A percentile compares a stretch with the other conserved stretches of the same genome.
Conservation (phyloP, 2,329 filamentous ascomycete genomes). For the Beauveria scarabaeidicola region DNA sequence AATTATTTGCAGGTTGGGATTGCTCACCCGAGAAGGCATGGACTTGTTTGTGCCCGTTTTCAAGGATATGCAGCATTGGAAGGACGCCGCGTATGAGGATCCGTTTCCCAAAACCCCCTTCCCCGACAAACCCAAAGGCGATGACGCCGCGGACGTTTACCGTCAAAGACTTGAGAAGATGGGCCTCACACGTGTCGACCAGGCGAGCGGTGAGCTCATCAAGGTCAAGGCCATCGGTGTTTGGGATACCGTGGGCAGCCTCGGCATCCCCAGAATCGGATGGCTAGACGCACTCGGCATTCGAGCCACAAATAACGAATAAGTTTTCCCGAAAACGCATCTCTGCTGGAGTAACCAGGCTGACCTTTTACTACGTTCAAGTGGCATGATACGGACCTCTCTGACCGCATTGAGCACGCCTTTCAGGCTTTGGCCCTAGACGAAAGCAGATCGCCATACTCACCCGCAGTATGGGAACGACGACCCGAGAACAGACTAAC, state of each 20-base stretch:
- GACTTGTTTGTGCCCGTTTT: slow-evolving; percentile 48
- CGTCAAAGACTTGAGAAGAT: slow-evolving; percentile 35
- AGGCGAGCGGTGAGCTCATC: slow-evolving; percentile 33
- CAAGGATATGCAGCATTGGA: slow-evolving; percentile 48
- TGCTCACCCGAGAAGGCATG: slow-evolving; percentile 44
- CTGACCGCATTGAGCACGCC: slow-evolving; percentile 44
- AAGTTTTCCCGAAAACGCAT: slow-evolving; percentile 23
- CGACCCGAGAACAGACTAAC: slow-evolving; percentile 27
- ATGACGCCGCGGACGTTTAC: slow-evolving; percentile 33
- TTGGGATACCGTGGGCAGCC: slow-evolving; percentile 36
- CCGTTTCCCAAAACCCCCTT: slow-evolving; percentile 40
- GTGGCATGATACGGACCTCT: slow-evolving; percentile 47
- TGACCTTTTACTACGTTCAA: slow-evolving; percentile 34
- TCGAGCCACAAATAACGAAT: slow-evolving; percentile 36
- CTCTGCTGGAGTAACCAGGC: slow-evolving; percentile 9
- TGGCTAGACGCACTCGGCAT: slow-evolving; percentile 41
- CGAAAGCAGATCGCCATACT: slow-evolving; percentile 45
- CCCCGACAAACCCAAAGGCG: slow-evolving; percentile 38
- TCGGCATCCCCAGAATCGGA: slow-evolving; percentile 36
- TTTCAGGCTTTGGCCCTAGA: slow-evolving; percentile 53
- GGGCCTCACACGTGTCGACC: slow-evolving; percentile 32
- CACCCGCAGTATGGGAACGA: slow-evolving; percentile 47
- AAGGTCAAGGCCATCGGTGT: slow-evolving; percentile 39
- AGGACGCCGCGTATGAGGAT: slow-evolving; percentile 35
- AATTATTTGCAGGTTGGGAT: slow-evolving; percentile 41